Evolutionary conservation across 2,329 filamentous ascomycete genomes (phyloP), one percentile per base, ranked within the genome.

Genomic region (Penicillium janthinellum): DNA sequence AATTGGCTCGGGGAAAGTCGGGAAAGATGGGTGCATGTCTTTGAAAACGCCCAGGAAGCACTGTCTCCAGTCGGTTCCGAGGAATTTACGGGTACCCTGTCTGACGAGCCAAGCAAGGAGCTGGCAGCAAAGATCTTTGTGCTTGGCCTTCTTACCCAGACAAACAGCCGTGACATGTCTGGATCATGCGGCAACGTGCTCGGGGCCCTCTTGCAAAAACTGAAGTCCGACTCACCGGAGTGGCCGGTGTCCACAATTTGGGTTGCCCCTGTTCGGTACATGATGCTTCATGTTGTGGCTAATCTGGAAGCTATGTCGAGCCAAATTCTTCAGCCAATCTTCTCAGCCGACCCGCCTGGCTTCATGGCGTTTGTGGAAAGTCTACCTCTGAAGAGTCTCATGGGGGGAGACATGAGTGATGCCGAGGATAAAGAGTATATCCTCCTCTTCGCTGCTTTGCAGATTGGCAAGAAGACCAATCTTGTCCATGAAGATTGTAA

Each of bases 401-500:
- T 82, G 12, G 79, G 75, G 57, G 81, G 76, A 61, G 79, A 79
- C 42, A 76, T 76, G 47, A 77, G 72, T 37, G 74, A 78, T 55
- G 79, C 81, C 20, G 73, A 85, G 28, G 81, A 86, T 55, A 75
- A 81, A 14, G 81, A 85, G 54, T 82, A 85, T 0, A 78, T 87
- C 45, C 75, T 91, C 10, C 85, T 87, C 64, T 80, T 92, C 44
- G 83, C 88, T 47, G 84, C 87, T n/a, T 78, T 92, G 45, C 88
- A 91, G 64, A 83, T 87, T 15, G 89, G 87, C 14, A 91, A 91
- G 74, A 89, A 89, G 69, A 78, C 84, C 39, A 88, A 88, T 1
- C 76, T 91, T 17, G 86, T 91, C 1, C 87, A 88, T 59, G 89
- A 91, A 67, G 86, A 88, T 64, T 81, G 86, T 85, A 76, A 67